Evolutionary conservation across 345 rosid genomes (phyloP).

Genomic region (Capsella bursapastoris): DNA sequence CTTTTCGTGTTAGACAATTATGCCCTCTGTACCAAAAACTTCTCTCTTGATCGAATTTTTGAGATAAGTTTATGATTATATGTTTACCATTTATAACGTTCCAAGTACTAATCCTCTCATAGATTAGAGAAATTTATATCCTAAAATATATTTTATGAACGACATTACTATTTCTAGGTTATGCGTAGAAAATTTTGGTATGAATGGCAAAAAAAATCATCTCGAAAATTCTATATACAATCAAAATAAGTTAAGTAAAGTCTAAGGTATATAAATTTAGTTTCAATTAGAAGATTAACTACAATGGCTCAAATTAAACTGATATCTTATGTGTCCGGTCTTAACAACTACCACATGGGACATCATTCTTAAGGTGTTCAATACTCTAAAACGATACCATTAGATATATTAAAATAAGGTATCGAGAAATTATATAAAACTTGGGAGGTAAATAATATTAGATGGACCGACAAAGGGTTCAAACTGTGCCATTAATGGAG

Average conservation of each 20-base stretch:
- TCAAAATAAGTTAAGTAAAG: not conserved
- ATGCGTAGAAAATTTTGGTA: conserved; percentile 11
- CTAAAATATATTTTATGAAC: not conserved
- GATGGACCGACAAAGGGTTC: conserved; percentile 78
- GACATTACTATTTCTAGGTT: conserved; percentile 11
- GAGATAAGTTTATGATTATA: not conserved
- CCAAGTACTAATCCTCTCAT: not conserved
- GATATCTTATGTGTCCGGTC: conserved; percentile 21
- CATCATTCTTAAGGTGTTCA: conserved; percentile 39
- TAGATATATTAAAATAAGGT: conserved; percentile 18
- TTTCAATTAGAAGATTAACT: not conserved
- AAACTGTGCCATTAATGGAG: conserved; percentile 78
- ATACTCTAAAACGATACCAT: conserved; percentile 30
- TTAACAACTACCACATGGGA: conserved; percentile 43
- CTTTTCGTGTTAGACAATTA: conserved; percentile 11
- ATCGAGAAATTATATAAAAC: conserved; percentile 29
- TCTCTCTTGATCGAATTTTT: not conserved
- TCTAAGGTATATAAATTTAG: conserved; percentile 3
- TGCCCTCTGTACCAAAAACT: not conserved
- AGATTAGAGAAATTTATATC: not conserved
- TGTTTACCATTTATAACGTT: not conserved
- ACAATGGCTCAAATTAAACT: conserved; percentile 20
- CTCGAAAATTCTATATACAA: not conserved
- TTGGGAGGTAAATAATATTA: conserved; percentile 29
- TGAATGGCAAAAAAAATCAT: conserved; percentile 1